phyloP scores from a whole-genome alignment of 1,139 yeast genomes.

The Kluyveromyces marxianus region DNA sequence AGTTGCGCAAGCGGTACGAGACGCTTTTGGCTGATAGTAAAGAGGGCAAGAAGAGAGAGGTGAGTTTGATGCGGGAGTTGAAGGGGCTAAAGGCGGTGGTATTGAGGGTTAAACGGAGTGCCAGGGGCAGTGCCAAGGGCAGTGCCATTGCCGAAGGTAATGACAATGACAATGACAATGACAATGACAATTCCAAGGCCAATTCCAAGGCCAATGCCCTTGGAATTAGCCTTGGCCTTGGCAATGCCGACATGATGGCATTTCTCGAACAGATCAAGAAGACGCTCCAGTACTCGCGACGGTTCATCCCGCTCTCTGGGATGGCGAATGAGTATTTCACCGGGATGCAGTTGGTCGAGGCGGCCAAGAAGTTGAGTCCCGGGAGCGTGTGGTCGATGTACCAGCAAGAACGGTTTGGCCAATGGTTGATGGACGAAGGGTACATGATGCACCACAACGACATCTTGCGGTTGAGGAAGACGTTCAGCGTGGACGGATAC shows the following conservation, averaged over 20 bases:
- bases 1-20: not conserved
- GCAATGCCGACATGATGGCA: not conserved
- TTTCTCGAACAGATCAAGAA: not conserved
- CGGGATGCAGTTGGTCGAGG: slow-evolving; percentile 12
- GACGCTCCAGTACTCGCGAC: slow-evolving; percentile 11
- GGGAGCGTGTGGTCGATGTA: slow-evolving; percentile 16
- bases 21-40: not conserved
- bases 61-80: not conserved
- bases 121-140: too few species aligned
- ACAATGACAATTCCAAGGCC: not conserved
- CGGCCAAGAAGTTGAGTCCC: slow-evolving; percentile 10
- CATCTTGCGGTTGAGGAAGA: slow-evolving; percentile 4
- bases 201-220: too few species aligned
- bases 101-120: not conserved
- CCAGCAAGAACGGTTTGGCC: slow-evolving; percentile 20
- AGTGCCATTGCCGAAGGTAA: too few species aligned
- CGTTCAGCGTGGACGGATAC: slow-evolving; percentile 5
- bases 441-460: slow-evolving; percentile 11
- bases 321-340: slow-evolving; percentile 20
- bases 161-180: not conserved
- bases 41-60: not conserved
- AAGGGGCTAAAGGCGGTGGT: not conserved
- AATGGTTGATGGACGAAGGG: slow-evolving; percentile 10
- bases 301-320: slow-evolving; percentile 24
- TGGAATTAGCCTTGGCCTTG: too few species aligned